Percentiles rank a stretch among this genome's conserved stretches.
These are phyloP conservation scores for Vaccinium vitisidaea DNA, from an alignment of 148 eudicot genomes.

Conservation along the genomic window DNA sequence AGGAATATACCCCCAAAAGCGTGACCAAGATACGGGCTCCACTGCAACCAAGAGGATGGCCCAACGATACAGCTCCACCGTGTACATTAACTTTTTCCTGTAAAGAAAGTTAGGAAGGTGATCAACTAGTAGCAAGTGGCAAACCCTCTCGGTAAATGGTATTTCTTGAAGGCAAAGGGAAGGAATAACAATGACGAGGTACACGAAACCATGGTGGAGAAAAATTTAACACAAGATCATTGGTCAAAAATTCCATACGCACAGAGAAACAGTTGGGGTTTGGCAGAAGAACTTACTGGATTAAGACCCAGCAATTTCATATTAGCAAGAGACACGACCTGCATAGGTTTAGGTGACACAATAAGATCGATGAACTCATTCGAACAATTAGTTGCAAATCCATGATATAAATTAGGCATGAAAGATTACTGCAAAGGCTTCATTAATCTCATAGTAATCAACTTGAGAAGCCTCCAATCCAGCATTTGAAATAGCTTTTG, in stretches of 20 bases:
- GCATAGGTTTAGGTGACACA: conserved; percentile 18
- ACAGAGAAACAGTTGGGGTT: background rate
- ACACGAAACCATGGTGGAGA: background rate
- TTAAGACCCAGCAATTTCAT: conserved; percentile 72
- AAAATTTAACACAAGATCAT: background rate
- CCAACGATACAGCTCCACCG: conserved; percentile 98
- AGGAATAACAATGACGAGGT: background rate
- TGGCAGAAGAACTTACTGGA: conserved; percentile 51
- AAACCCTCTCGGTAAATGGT: background rate
- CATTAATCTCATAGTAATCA: conserved; percentile 92
- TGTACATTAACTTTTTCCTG: conserved; percentile 92
- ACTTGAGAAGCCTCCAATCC: conserved; percentile 81
- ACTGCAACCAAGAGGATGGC: conserved; percentile 99
- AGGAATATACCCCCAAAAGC: conserved; percentile 75
- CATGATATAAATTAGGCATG: background rate
- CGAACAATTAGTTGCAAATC: background rate
- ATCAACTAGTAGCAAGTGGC: background rate
- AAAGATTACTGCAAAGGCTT: conserved; percentile 85
- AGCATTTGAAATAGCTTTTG: conserved; percentile 91
- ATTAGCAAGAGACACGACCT: conserved; percentile 95
- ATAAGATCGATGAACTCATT: background rate
- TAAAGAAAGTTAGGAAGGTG: conserved; percentile 13
- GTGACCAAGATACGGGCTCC: conserved; percentile 97
- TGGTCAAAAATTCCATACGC: background rate
- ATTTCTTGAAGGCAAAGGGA: background rate